Conservation (phyloP, 768 basidiomycete genomes). For the Albatrellus ellisii region DNA sequence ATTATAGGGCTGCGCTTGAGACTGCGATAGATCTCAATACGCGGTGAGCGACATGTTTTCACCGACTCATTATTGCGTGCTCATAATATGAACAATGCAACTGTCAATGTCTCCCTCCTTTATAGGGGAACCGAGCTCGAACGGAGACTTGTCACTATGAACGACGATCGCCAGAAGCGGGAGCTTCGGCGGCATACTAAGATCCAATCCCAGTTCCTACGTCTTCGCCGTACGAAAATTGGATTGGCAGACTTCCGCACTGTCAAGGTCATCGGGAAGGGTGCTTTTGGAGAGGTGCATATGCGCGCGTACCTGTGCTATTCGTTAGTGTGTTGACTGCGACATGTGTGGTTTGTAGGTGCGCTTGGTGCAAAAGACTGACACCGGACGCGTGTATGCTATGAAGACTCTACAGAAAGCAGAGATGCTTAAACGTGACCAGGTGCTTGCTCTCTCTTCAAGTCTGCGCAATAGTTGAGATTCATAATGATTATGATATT, state of each 20-base stretch:
- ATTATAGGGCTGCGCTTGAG: slow-evolving; percentile 93
- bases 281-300: slow-evolving; percentile 92
- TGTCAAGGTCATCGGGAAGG: slow-evolving; percentile 99
- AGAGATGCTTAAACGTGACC: slow-evolving; percentile 99
- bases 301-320: neutral
- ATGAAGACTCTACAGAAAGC: slow-evolving; percentile 97
- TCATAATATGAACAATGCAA: neutral
- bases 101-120: neutral
- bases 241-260: slow-evolving; percentile 89
- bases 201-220: slow-evolving; percentile 80
- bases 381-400: slow-evolving; percentile 97
- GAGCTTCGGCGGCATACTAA: slow-evolving; percentile 48
- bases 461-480: neutral
- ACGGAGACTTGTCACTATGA: slow-evolving; percentile 55
- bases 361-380: slow-evolving; percentile 88
- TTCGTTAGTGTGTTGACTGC: slow-evolving; percentile 1
- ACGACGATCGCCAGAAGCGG: slow-evolving; percentile 73
- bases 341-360: slow-evolving; percentile 33
- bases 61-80: neutral
- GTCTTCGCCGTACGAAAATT: slow-evolving; percentile 79
- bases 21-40: slow-evolving; percentile 91
- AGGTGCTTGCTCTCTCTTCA: slow-evolving; percentile 31
- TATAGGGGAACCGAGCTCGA: slow-evolving; percentile 79
- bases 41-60: slow-evolving; percentile 34
- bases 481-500: neutral